A percentile compares a stretch with the other conserved stretches of the same genome.
Conservation (phyloP, 2,329 filamentous ascomycete genomes). For the Tolypocladium sp. region DNA sequence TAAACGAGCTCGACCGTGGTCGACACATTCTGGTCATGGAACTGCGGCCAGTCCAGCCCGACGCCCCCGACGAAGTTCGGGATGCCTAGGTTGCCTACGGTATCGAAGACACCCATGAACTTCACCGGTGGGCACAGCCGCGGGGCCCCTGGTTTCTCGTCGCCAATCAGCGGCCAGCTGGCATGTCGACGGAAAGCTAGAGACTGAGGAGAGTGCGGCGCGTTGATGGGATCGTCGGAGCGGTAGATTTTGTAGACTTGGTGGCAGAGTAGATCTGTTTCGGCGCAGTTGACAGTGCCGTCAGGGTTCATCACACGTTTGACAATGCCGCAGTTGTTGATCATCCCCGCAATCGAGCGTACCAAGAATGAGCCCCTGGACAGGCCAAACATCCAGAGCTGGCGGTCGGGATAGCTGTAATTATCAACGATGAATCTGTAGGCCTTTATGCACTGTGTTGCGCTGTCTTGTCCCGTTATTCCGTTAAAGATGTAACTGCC, state of each 20-base stretch:
- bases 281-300: constrained; percentile 4
- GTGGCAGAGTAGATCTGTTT: not conserved
- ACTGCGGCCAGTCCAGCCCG: not conserved
- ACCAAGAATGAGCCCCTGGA: constrained; percentile 15
- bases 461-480: not conserved
- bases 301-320: constrained; percentile 4
- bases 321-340: constrained; percentile 19
- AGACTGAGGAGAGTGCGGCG: constrained; percentile 8
- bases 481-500: not conserved
- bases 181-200: constrained; percentile 5
- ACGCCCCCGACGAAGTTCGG: not conserved
- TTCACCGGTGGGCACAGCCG: not conserved
- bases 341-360: constrained; percentile 15
- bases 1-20: not conserved
- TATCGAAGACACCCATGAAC: not conserved
- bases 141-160: not conserved
- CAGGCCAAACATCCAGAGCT: constrained; percentile 17
- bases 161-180: not conserved
- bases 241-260: constrained; percentile 15
- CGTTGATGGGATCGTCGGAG: constrained; percentile 7
- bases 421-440: constrained; percentile 11
- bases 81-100: not conserved
- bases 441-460: not conserved
- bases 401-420: constrained; percentile 8
- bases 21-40: not conserved